Conservation (phyloP, 2,329 filamentous ascomycete species). For the Apiospora pterosperma region DNA sequence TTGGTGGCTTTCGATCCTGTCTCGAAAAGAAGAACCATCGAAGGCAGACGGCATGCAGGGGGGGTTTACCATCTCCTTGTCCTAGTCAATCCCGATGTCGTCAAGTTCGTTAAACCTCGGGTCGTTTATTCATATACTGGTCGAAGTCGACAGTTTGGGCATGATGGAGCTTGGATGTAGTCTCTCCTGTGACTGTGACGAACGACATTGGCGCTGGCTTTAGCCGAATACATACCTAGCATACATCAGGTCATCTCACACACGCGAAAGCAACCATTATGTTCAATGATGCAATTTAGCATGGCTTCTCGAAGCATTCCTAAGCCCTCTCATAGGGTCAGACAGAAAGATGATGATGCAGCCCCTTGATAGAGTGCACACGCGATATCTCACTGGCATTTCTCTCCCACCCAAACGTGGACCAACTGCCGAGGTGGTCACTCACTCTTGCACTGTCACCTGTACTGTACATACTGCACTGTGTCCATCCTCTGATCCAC, state of each 20-base stretch:
- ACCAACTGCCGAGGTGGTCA: neutral
- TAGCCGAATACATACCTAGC: neutral
- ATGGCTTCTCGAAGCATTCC: conserved; percentile 1
- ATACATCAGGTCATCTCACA: no score
- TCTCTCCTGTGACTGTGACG: neutral
- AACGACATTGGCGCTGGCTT: neutral
- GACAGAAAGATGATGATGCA: neutral
- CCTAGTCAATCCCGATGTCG: neutral
- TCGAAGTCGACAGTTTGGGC: neutral
- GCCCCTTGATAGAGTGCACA: neutral
- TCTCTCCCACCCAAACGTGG: neutral
- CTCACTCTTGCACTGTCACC: neutral
- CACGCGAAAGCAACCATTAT: neutral
- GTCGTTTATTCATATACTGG: neutral
- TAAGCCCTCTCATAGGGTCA: neutral
- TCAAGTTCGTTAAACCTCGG: neutral
- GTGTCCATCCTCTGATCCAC: neutral
- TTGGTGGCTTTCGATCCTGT: neutral
- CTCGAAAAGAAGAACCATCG: neutral
- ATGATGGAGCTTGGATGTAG: neutral
- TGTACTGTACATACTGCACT: neutral
- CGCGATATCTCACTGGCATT: neutral
- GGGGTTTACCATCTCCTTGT: neutral
- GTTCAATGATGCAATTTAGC: conserved; percentile 1
- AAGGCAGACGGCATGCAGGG: neutral